Evolutionary conservation across 768 basidiomycete species (phyloP), one percentile per base, ranked within the genome.

Genomic region (Amanita rubescens): DNA sequence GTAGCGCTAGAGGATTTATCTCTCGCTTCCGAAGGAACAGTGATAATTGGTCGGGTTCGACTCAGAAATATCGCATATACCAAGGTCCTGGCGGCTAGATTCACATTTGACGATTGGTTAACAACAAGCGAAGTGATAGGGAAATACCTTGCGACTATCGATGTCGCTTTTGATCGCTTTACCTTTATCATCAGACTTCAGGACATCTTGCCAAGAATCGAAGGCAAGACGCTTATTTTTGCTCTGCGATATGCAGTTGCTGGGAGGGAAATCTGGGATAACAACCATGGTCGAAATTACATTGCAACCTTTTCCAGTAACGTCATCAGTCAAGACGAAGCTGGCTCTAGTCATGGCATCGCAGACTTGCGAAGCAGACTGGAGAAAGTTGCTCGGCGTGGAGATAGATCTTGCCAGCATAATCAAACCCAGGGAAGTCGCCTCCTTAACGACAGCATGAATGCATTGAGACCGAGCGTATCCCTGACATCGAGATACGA

Each of bases 81-180:
- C 61, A 98, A 97, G 71, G 80, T 81, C 75, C 77, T 98, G 49
- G 87, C 84, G 7, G 81, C 93, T 22, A 82, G 95, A 25, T 98
- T 96, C 68, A 97, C 95, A 1, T 79, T 94, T 60, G 95, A 98
- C 65, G 77, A 75, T 59, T 98, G 95, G 95, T 91, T 93, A 67
- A 99, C 95, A 44, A 94, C 91, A 55, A 89, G 86, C 67, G 95
- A 98, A 68, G 90, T 96, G 54, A 80, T 84, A 0, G 94, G 85
- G 22, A 81, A 79, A 47, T 86, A 90, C 65, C 68, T 70, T 17
- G 71, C 74, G 49, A 69, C 75, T 3, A 57, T 80, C 15, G 75
- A 79, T 53, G 65, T 74, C 33, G 63, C 72, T 19, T 77, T 79
- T 64, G 93, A 94, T 63, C 73, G 87, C 17, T 95, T 95, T 69